Percentiles rank a stretch among this genome's conserved stretches.
Evolutionary conservation across 2,329 filamentous ascomycete species (phyloP).

Genomic region (Beauveria medogensis): DNA sequence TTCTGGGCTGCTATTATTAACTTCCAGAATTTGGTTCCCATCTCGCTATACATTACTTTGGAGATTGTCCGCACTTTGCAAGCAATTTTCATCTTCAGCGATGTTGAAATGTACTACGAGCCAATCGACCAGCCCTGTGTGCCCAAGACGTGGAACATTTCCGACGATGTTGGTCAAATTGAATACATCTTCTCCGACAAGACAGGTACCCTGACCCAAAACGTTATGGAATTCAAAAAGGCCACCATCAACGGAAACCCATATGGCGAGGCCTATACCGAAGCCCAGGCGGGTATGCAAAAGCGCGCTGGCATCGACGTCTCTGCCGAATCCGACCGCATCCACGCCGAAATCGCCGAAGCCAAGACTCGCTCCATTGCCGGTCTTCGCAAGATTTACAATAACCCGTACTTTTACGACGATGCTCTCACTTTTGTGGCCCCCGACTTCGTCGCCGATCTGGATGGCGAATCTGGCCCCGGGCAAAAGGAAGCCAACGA

Average conservation of each 20-base stretch:
- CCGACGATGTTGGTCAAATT: constrained; percentile 93
- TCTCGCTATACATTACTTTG: constrained; percentile 93
- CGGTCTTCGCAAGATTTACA: constrained; percentile 65
- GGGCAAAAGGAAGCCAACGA: constrained; percentile 73
- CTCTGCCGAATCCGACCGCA: constrained; percentile 67
- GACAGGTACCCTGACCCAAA: constrained; percentile 91
- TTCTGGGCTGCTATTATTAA: constrained; percentile 94
- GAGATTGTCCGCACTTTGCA: constrained; percentile 92
- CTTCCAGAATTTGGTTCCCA: constrained; percentile 97
- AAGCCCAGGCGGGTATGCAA: constrained; percentile 94
- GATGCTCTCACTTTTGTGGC: constrained; percentile 89
- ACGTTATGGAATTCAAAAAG: constrained; percentile 99
- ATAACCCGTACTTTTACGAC: constrained; percentile 87
- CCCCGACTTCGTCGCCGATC: constrained; percentile 77
- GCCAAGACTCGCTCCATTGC: constrained; percentile 67
- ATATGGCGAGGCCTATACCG: constrained; percentile 96
- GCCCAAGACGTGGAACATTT: constrained; percentile 98
- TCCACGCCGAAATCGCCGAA: constrained; percentile 67
- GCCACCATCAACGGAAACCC: constrained; percentile 91
- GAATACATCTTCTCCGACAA: constrained; percentile 99
- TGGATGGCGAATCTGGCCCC: constrained; percentile 66
- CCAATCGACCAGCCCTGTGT: constrained; percentile 89
- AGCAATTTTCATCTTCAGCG: constrained; percentile 95
- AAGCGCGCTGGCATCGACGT: constrained; percentile 82
- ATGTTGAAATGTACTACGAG: constrained; percentile 95